phyloP scores from a whole-genome alignment of 192 early-diverging fungal species.

The Mortierella claussenii region DNA sequence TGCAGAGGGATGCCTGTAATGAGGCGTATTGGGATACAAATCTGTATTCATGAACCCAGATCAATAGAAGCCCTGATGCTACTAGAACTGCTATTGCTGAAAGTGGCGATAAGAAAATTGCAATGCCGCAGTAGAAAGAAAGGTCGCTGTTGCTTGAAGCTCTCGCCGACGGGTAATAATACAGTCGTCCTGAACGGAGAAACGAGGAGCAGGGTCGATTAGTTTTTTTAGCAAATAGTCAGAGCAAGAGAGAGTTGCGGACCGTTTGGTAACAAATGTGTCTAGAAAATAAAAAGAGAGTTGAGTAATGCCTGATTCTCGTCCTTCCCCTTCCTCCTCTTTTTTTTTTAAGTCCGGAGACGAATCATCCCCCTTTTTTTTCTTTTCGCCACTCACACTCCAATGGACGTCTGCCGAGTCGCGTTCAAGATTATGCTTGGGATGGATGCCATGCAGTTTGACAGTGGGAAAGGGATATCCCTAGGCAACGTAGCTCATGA shows the following conservation, averaged over 20 bases:
- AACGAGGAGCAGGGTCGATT: neutral
- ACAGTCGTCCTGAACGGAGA: too few relatives aligned
- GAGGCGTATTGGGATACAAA: conserved; percentile 31
- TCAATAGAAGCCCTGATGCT: neutral
- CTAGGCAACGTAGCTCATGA: too few relatives aligned
- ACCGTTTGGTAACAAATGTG: neutral
- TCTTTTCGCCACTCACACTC: too few relatives aligned
- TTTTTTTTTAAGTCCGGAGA: neutral
- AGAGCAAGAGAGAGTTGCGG: neutral
- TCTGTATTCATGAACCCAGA: conserved; percentile 43
- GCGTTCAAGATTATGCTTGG: too few relatives aligned
- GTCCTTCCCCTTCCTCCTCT: neutral
- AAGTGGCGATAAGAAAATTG: too few relatives aligned
- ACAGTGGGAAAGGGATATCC: too few relatives aligned
- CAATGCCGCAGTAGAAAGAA: too few relatives aligned
- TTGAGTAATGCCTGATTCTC: neutral
- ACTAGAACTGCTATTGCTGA: too few relatives aligned
- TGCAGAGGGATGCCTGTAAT: conserved; percentile 29
- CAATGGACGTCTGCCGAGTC: too few relatives aligned
- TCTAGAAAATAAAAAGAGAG: neutral
- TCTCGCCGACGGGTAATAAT: too few relatives aligned
- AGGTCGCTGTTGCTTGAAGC: too few relatives aligned
- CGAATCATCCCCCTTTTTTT: neutral
- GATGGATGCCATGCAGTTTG: too few relatives aligned
- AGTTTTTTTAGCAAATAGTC: neutral